Evolutionary conservation across 1,284 basidiomycete species (phyloP).

Genomic region (Lentinus polychrous): DNA sequence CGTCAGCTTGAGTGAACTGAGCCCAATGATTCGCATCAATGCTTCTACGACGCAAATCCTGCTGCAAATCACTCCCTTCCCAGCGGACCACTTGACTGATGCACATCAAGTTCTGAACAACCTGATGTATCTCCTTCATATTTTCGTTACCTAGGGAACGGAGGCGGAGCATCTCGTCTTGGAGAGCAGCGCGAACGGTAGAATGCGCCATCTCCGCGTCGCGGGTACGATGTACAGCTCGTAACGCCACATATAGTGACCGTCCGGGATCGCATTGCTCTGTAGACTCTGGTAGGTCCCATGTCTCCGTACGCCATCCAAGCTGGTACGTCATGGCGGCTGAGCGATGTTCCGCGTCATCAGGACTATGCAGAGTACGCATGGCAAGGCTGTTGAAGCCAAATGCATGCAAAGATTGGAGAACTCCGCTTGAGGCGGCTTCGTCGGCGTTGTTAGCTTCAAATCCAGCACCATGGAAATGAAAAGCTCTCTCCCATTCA

Average conservation of each 20-base stretch:
- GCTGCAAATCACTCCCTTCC: constrained; percentile 35
- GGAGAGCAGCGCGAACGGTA: constrained; percentile 44
- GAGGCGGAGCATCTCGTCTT: constrained; percentile 60
- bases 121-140: constrained; percentile 65
- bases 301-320: constrained; percentile 86
- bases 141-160: constrained; percentile 67
- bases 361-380: constrained; percentile 43
- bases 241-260: constrained; percentile 72
- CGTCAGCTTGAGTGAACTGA: constrained; percentile 41
- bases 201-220: constrained; percentile 41
- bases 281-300: constrained; percentile 78
- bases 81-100: constrained; percentile 66
- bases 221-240: constrained; percentile 71
- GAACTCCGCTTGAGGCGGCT: constrained; percentile 46
- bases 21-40: constrained; percentile 31
- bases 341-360: constrained; percentile 26
- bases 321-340: constrained; percentile 62
- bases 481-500: constrained; percentile 88
- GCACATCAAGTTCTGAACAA: constrained; percentile 68
- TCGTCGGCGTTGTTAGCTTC: constrained; percentile 47
- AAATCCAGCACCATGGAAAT: constrained; percentile 79
- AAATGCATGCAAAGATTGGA: constrained; percentile 77
- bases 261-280: constrained; percentile 41
- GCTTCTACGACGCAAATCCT: constrained; percentile 28
- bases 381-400: constrained; percentile 84